Evolutionary conservation across 108 stramenopile species (phyloP).

Genomic region (Schizochytrium sp.): DNA sequence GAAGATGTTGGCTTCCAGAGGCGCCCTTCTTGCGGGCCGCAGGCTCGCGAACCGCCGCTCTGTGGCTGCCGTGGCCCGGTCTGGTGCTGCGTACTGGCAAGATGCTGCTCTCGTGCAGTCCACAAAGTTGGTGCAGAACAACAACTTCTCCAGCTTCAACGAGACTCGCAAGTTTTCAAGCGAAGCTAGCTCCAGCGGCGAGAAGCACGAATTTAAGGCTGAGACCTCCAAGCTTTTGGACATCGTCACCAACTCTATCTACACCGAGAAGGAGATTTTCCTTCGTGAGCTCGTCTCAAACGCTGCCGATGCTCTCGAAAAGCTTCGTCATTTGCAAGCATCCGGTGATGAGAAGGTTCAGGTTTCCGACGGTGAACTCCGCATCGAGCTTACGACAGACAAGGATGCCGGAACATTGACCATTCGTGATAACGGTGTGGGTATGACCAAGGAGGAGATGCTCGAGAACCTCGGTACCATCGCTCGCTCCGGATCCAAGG

Average conservation of each 20-base stretch:
- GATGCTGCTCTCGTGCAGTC: no score
- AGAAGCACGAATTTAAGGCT: conserved; percentile 87
- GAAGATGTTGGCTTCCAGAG: no score
- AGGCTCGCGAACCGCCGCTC: no score
- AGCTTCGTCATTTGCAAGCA: conserved; percentile 89
- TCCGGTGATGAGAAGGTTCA: conserved; percentile 29
- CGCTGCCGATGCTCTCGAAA: conserved; percentile 95
- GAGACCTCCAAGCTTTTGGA: conserved; percentile 86
- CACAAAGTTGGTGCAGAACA: no score
- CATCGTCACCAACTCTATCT: conserved; percentile 95
- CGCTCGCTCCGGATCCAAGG: conserved; percentile 91
- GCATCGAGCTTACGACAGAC: conserved; percentile 83
- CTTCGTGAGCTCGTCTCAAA: conserved; percentile 97
- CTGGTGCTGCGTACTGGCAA: no score
- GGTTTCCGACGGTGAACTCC: conserved; percentile 78
- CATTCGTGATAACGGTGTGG: conserved; percentile 94
- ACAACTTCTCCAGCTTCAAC: no score
- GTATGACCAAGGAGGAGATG: conserved; percentile 93
- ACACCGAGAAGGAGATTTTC: conserved; percentile 98
- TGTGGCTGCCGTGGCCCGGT: neutral
- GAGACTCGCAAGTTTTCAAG: no score
- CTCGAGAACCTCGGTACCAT: conserved; percentile 94
- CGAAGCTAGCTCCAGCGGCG: conserved; percentile 9
- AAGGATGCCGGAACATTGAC: conserved; percentile 90
- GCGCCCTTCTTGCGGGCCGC: no score